Evolutionary conservation across 1,284 basidiomycete species (phyloP), one percentile per base, ranked within the genome.

Genomic region (Ceratobasidium sp.): DNA sequence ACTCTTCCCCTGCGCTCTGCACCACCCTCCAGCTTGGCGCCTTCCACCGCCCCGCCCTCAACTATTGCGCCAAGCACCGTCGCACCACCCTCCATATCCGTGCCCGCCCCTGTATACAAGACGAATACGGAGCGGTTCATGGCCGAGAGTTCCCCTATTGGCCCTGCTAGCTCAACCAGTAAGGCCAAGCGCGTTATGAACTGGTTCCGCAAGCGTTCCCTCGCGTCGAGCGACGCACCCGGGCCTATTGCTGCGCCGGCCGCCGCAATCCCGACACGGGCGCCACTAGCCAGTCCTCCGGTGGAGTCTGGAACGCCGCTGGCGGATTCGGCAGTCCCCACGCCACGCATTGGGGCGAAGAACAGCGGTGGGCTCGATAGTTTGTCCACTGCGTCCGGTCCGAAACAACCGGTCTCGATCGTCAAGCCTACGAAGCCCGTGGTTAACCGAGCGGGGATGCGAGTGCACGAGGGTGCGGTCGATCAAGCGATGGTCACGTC

Each of bases 401-500:
- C 64, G 29, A 27, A 53, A 24, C 16, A 16, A 14, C 66, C 66
- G 27, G 66, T 58, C 7, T 69, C 66, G 66, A 69, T 69, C 53
- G 66, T 69, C 66, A 69, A 69, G 53, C 37, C 66, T 31, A 37
- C 66, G 39, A 69, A 69, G 68, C 68, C 74, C 16, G 78, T 79
- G 8, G 82, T 81, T 72, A 81, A 84, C 75, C 90, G 89, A 76
- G 85, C 86, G 46, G 88, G 88, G 73, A 84, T 98, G 68, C 89
- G 94, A 16, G 88, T 93, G 53, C 97, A 98, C 80, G 92, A 94
- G 77, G 96, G 97, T 77, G 91, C 96, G 0, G 92, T 99, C 34
- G 97, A 98, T 82, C 92, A 94, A 80, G 91, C 91, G 27, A 97
- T 92, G 49, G 89, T 98, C 77, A 98, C 96, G 9, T 94, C 92